A percentile compares a stretch with the other conserved stretches of the same genome.
These are phyloP conservation scores for Melastoma candidum DNA, from an alignment of 441 rosid species.

Conservation along the genomic window DNA sequence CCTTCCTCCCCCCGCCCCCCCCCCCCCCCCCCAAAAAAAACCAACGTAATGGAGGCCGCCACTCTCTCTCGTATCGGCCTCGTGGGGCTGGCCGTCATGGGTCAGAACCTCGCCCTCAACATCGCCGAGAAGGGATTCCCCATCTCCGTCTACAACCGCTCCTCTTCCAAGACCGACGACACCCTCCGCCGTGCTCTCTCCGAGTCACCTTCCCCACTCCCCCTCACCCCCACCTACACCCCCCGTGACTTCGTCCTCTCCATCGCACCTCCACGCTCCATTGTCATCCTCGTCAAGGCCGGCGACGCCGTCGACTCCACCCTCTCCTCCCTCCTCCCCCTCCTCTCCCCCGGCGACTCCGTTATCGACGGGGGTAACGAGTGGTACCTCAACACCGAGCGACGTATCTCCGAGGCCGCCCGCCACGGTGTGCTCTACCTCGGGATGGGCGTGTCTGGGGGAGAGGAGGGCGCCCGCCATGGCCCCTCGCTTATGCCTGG, in stretches of 20 bases:
- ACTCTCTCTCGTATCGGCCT: constrained; percentile 63
- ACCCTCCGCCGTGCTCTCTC: constrained; percentile 54
- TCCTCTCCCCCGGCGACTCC: constrained; percentile 74
- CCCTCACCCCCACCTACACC: constrained; percentile 57
- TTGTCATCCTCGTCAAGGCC: constrained; percentile 89
- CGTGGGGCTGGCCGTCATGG: constrained; percentile 94
- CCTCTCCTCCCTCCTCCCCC: constrained; percentile 60
- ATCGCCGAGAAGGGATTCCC: constrained; percentile 91
- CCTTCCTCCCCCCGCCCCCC: neutral
- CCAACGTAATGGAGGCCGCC: constrained; percentile 25
- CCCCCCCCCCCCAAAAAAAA: too few relatives aligned
- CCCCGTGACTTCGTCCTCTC: constrained; percentile 92
- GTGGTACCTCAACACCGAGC: constrained; percentile 87
- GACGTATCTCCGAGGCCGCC: constrained; percentile 58
- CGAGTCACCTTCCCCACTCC: constrained; percentile 71
- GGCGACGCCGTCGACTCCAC: constrained; percentile 90
- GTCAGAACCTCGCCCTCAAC: constrained; percentile 85
- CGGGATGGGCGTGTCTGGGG: constrained; percentile 97
- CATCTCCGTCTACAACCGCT: constrained; percentile 88
- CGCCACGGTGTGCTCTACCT: constrained; percentile 56
- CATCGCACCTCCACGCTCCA: constrained; percentile 72
- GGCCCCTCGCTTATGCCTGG: constrained; percentile 99
- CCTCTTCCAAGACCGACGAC: constrained; percentile 80
- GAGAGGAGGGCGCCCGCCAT: constrained; percentile 86
- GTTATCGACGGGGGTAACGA: constrained; percentile 95